phyloP scores from a whole-genome alignment of 352 stramenopile species.

The Hyaloperonospora brassicae region DNA sequence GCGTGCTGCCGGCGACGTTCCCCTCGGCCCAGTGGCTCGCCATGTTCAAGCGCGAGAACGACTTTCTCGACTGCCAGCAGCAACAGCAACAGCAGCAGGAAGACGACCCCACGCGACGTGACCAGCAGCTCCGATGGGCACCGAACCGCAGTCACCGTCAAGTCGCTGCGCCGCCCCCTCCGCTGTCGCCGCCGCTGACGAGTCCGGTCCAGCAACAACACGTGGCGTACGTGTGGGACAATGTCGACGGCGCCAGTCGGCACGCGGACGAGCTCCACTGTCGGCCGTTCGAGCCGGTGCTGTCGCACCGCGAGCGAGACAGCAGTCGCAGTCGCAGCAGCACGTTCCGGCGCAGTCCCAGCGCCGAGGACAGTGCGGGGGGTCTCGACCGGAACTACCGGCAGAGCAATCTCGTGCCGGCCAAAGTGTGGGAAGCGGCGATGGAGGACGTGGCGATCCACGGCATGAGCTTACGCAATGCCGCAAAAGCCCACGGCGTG shows the following conservation, averaged over 20 bases:
- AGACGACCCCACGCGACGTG: constrained; percentile 14
- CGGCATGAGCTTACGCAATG: constrained; percentile 59
- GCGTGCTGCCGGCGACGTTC: constrained; percentile 38
- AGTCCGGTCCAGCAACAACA: constrained; percentile 6
- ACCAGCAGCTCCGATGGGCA: constrained; percentile 11
- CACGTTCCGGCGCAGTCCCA: constrained; percentile 15
- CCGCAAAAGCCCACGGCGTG: constrained; percentile 50
- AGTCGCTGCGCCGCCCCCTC: constrained; percentile 12
- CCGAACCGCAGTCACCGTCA: constrained; percentile 22
- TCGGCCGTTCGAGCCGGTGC: constrained; percentile 5
- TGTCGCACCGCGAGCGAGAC: constrained; percentile 9
- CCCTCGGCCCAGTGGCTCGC: constrained; percentile 40
- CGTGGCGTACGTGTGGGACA: constrained; percentile 15
- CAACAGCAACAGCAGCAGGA: constrained; percentile 7
- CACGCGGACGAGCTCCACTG: background rate
- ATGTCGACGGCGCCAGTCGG: constrained; percentile 1
- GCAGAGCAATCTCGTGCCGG: constrained; percentile 48
- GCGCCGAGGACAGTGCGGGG: constrained; percentile 11
- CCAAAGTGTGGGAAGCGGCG: constrained; percentile 55
- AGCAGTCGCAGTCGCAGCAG: background rate
- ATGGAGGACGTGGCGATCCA: constrained; percentile 61
- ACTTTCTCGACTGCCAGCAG: constrained; percentile 22
- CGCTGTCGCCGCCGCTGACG: constrained; percentile 7
- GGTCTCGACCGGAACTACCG: constrained; percentile 27
- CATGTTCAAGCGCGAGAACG: constrained; percentile 49